phyloP scores from a whole-genome alignment of 1,284 basidiomycete genomes.

The Apiotrichum brassicae region DNA sequence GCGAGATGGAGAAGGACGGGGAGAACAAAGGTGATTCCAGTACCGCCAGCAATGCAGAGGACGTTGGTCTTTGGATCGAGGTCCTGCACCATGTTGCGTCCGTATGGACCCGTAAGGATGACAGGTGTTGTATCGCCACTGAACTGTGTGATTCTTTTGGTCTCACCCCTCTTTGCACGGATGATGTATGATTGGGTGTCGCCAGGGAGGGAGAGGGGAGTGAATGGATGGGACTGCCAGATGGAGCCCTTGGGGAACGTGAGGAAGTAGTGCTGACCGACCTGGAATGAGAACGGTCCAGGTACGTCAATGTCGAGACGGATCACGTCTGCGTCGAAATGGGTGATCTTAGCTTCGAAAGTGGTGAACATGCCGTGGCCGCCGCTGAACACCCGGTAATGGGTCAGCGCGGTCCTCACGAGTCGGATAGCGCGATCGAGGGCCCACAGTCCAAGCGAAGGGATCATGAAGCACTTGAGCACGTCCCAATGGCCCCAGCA shows the following conservation, averaged over 20 bases:
- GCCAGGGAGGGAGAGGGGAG: conserved; percentile 26
- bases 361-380: conserved; percentile 25
- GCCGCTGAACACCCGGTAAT: conserved; percentile 23
- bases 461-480: conserved; percentile 34
- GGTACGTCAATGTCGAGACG: conserved; percentile 24
- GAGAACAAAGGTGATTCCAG: conserved; percentile 31
- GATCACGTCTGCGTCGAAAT: conserved; percentile 19
- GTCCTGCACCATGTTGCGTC: conserved; percentile 15
- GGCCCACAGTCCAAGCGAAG: conserved; percentile 26
- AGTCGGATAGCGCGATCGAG: conserved; percentile 24
- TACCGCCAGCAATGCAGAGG: conserved; percentile 33
- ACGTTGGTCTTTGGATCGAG: conserved; percentile 27
- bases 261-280: conserved; percentile 35
- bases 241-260: conserved; percentile 25
- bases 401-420: conserved; percentile 25
- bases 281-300: conserved; percentile 9
- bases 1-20: conserved; percentile 25
- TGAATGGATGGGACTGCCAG: conserved; percentile 38
- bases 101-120: conserved; percentile 31
- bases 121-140: conserved; percentile 14
- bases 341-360: conserved; percentile 21
- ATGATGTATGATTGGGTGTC: conserved; percentile 22
- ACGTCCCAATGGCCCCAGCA: conserved; percentile 31
- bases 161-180: conserved; percentile 28
- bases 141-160: conserved; percentile 9